These are phyloP conservation scores for Cornus florida DNA, from an alignment of 148 eudicot species.

Conservation along the genomic window DNA sequence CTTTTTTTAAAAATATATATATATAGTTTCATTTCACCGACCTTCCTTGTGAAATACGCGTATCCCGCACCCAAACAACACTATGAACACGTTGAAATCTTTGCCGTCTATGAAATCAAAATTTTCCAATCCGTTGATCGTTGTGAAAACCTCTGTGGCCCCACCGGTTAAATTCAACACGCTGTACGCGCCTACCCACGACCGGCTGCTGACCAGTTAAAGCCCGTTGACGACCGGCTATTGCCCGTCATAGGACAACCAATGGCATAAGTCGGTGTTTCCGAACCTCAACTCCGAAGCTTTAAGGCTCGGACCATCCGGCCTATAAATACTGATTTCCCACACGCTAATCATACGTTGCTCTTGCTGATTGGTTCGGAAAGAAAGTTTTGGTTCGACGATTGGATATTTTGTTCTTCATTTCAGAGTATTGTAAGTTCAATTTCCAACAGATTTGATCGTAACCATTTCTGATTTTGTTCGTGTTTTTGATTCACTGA, in stretches of 20 bases:
- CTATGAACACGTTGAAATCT: neutral
- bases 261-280: conserved; percentile 1
- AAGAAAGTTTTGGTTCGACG: conserved; percentile 1
- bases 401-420: conserved; percentile 9
- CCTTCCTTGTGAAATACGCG: neutral
- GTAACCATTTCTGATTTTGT: neutral
- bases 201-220: conserved; percentile 17
- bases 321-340: conserved; percentile 10
- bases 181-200: neutral
- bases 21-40: too few species aligned
- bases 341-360: neutral
- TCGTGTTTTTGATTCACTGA: neutral
- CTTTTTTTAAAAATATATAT: too few species aligned
- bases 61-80: neutral
- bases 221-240: neutral
- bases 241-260: neutral
- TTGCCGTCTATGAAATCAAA: neutral
- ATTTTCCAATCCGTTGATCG: conserved; percentile 2
- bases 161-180: neutral
- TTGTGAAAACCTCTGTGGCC: neutral
- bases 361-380: neutral
- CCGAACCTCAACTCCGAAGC: conserved; percentile 23
- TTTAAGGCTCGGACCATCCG: neutral
- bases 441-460: neutral
- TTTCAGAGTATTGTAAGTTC: neutral